A percentile compares a stretch with the other conserved stretches of the same genome.
These are phyloP conservation scores for Cystofilobasidium capitatum DNA, from an alignment of 768 basidiomycete species.

Conservation along the genomic window DNA sequence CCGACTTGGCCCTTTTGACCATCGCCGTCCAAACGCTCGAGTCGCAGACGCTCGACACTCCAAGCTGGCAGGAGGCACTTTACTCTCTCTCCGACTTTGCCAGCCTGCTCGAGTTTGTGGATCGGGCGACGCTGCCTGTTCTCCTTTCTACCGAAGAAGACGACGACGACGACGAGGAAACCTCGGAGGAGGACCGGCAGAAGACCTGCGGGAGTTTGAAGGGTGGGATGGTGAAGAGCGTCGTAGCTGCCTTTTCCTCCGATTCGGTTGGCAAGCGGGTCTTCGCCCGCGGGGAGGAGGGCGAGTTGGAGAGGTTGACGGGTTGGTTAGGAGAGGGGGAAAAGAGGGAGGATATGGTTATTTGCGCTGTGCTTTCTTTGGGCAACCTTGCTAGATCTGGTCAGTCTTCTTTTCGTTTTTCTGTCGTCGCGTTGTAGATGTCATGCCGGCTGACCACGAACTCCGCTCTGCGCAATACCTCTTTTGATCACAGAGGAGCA, in stretches of 20 bases:
- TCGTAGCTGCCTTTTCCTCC: background rate
- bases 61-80: conserved; percentile 10
- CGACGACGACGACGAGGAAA: conserved; percentile 34
- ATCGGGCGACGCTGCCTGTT: conserved; percentile 46
- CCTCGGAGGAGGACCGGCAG: conserved; percentile 33
- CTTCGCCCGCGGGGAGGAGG: background rate
- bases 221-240: conserved; percentile 8
- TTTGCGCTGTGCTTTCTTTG: conserved; percentile 71
- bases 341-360: conserved; percentile 60
- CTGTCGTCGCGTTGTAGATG: no score
- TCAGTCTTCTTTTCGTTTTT: conserved; percentile 33
- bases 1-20: conserved; percentile 14
- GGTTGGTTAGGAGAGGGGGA: background rate
- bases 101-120: conserved; percentile 60
- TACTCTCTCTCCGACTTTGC: background rate
- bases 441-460: conserved; percentile 25
- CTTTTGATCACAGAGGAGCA: conserved; percentile 30
- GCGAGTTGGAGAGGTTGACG: background rate
- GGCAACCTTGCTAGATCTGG: conserved; percentile 74
- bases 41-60: conserved; percentile 8
- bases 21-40: conserved; percentile 3
- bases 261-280: conserved; percentile 13
- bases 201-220: conserved; percentile 4
- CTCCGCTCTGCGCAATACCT: conserved; percentile 15
- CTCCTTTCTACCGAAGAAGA: conserved; percentile 28